phyloP scores from a whole-genome alignment of 1,284 basidiomycete species.

The Schizophyllum commune region DNA sequence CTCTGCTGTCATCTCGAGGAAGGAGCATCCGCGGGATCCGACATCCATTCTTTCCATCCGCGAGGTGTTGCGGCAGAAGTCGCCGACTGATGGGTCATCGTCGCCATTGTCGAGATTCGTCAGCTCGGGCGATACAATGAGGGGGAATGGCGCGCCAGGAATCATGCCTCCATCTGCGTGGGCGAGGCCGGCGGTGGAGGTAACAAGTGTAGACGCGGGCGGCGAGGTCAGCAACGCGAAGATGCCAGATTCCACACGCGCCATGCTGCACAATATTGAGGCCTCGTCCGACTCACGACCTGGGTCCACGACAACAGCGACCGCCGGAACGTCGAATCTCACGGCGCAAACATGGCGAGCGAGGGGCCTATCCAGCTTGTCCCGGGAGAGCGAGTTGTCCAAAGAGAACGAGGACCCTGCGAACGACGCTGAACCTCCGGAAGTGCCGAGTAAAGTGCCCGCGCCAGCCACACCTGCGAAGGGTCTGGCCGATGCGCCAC shows the following conservation, averaged over 20 bases:
- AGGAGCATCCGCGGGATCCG: conserved; percentile 54
- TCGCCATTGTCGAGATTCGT: conserved; percentile 19
- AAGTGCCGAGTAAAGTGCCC: conserved; percentile 16
- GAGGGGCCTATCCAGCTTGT: conserved; percentile 29
- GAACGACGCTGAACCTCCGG: conserved; percentile 12
- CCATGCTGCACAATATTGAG: conserved; percentile 44
- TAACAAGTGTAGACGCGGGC: conserved; percentile 42
- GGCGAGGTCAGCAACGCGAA: conserved; percentile 39
- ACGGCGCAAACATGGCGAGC: not conserved
- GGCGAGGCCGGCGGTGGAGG: conserved; percentile 51
- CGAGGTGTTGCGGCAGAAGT: conserved; percentile 51
- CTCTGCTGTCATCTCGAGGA: conserved; percentile 51
- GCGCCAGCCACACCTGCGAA: conserved; percentile 18
- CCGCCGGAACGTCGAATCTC: not conserved
- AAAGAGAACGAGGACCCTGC: conserved; percentile 31
- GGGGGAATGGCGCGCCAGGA: not conserved
- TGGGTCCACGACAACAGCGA: not conserved
- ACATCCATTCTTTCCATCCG: conserved; percentile 48
- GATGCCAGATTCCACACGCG: conserved; percentile 32
- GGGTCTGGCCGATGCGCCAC: not conserved
- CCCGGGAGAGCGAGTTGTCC: conserved; percentile 6
- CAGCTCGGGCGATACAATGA: conserved; percentile 15
- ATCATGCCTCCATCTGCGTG: conserved; percentile 38
- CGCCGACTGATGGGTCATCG: conserved; percentile 20
- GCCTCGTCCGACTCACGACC: conserved; percentile 10